These are phyloP conservation scores for Aspergillus nomiae DNA, from an alignment of 2,329 filamentous ascomycete species.

Conservation along the genomic window DNA sequence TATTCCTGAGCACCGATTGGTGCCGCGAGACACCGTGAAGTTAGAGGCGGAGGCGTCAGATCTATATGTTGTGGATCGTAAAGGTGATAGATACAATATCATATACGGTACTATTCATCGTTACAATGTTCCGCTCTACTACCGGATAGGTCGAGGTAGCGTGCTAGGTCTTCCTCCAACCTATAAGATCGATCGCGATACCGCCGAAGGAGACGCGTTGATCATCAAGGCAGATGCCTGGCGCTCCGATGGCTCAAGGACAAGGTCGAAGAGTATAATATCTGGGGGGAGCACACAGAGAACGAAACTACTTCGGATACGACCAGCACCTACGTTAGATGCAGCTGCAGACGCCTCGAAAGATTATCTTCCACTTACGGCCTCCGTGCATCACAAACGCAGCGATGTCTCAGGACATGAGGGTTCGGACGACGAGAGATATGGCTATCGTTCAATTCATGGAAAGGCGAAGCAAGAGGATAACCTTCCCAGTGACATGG, in stretches of 20 bases:
- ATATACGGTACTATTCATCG: constrained; percentile 74
- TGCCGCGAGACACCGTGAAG: constrained; percentile 17
- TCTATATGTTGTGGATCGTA: constrained; percentile 67
- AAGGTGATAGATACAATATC: constrained; percentile 75
- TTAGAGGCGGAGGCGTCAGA: constrained; percentile 24
- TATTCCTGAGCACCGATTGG: constrained; percentile 5
- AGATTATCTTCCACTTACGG: constrained; percentile 37
- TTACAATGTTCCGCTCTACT: constrained; percentile 71
- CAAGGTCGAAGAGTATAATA: constrained; percentile 46
- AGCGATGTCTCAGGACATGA: constrained; percentile 34
- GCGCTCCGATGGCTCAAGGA: constrained; percentile 48
- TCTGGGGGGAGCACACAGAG: constrained; percentile 28
- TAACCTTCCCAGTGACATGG: constrained; percentile 50
- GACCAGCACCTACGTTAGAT: constrained; percentile 20
- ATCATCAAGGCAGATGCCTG: constrained; percentile 36
- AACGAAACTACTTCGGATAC: constrained; percentile 28
- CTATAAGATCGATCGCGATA: constrained; percentile 68
- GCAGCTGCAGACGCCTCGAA: constrained; percentile 24
- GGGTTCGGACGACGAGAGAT: constrained; percentile 52
- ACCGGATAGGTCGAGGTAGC: constrained; percentile 66
- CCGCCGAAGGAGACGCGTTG: constrained; percentile 43
- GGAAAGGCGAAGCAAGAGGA: constrained; percentile 58
- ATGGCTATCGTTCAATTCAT: constrained; percentile 67
- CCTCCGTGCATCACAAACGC: constrained; percentile 38
- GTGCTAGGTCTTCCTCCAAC: constrained; percentile 67